Conservation (phyloP, 2,329 filamentous ascomycete species). For the Calonectria crousiana region DNA sequence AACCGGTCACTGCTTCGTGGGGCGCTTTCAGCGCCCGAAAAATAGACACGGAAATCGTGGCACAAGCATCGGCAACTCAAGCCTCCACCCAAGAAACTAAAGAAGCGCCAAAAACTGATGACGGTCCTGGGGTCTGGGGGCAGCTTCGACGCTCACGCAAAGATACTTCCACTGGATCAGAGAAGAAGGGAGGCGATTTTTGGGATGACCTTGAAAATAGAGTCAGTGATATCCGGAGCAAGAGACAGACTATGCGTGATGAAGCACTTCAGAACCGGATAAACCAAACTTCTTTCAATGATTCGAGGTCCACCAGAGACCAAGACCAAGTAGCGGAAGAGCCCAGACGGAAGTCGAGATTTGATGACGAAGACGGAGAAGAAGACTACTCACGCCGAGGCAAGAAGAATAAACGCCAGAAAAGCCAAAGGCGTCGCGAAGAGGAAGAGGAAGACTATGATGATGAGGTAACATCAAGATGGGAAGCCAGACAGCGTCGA, state of each 20-base stretch:
- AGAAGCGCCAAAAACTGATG: not conserved
- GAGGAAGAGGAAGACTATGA: conserved; percentile 53
- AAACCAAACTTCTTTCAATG: not conserved
- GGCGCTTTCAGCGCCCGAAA: conserved; percentile 40
- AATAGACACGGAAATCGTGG: conserved; percentile 36
- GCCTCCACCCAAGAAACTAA: not conserved
- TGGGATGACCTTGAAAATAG: conserved; percentile 42
- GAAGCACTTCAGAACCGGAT: not conserved
- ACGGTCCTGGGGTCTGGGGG: conserved; percentile 36
- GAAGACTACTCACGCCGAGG: conserved; percentile 26
- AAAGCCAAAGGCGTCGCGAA: conserved; percentile 36
- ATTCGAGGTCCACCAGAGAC: not conserved
- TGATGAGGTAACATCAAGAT: conserved; percentile 52
- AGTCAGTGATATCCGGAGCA: conserved; percentile 36
- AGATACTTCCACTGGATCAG: not conserved
- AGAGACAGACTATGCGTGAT: conserved; percentile 6
- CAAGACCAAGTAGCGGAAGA: conserved; percentile 32
- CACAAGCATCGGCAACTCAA: not conserved
- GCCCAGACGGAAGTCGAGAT: conserved; percentile 46
- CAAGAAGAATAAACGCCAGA: conserved; percentile 43
- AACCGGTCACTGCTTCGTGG: conserved; percentile 28
- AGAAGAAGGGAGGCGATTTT: conserved; percentile 25
- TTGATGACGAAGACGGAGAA: conserved; percentile 44
- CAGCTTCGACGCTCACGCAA: conserved; percentile 39
- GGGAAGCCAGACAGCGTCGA: conserved; percentile 54